A percentile compares a stretch with the other conserved stretches of the same genome.
phyloP scores from a whole-genome alignment of 2,329 filamentous ascomycete species.

The Alternaria rosae region DNA sequence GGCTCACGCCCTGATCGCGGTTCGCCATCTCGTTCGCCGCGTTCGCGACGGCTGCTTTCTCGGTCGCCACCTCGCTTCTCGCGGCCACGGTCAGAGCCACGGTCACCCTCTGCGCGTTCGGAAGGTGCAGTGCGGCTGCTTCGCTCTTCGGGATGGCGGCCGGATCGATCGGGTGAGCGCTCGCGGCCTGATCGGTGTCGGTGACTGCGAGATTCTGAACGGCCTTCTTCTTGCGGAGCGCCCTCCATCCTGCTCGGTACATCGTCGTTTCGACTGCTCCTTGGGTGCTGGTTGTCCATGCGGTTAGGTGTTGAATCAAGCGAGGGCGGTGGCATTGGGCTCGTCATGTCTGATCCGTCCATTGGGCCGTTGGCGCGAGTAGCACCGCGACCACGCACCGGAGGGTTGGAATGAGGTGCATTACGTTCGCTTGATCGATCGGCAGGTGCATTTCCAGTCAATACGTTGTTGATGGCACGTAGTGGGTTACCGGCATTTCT shows the following conservation, averaged over 20 bases:
- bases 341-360: conserved; percentile 23
- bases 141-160: conserved; percentile 39
- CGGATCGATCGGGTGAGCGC: conserved; percentile 33
- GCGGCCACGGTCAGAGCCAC: conserved; percentile 31
- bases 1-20: conserved; percentile 20
- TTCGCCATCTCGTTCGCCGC: conserved; percentile 25
- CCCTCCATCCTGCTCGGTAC: conserved; percentile 25
- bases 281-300: conserved; percentile 30
- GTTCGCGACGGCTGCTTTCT: conserved; percentile 30
- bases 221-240: conserved; percentile 31
- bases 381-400: conserved; percentile 45
- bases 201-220: conserved; percentile 38
- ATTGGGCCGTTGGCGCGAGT: conserved; percentile 34
- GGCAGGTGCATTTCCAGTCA: conserved; percentile 35
- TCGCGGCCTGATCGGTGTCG: conserved; percentile 39
- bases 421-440: conserved; percentile 29
- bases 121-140: conserved; percentile 28
- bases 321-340: conserved; percentile 34
- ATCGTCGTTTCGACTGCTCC: conserved; percentile 29
- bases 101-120: conserved; percentile 32
- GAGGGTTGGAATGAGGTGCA: conserved; percentile 23
- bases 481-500: conserved; percentile 35
- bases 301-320: conserved; percentile 36
- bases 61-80: conserved; percentile 38
- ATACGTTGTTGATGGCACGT: conserved; percentile 40